These are phyloP conservation scores for Paecilomyces niveus DNA, from an alignment of 2,329 filamentous ascomycete genomes.

Conservation along the genomic window DNA sequence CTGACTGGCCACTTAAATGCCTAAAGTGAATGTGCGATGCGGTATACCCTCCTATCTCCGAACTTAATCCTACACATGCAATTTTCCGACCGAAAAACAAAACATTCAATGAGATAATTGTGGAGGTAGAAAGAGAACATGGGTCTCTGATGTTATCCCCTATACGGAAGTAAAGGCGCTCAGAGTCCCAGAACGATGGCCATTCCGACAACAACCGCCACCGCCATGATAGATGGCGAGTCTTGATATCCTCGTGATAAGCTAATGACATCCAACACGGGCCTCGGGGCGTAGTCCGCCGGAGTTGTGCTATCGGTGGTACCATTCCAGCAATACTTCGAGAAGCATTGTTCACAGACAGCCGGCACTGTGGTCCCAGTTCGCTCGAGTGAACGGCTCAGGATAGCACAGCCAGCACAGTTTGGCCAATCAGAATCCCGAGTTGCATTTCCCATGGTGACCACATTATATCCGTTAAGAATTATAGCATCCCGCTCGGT, in stretches of 20 bases:
- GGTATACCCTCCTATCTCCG: no score
- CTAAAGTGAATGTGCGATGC: no score
- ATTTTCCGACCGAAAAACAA: no score
- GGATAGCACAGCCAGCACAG: slow-evolving; percentile 82
- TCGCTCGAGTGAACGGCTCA: slow-evolving; percentile 66
- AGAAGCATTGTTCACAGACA: slow-evolving; percentile 70
- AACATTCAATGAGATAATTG: no score
- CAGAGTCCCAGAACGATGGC: no score
- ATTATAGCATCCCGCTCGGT: slow-evolving; percentile 71
- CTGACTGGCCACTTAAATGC: no score
- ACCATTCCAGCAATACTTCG: slow-evolving; percentile 90
- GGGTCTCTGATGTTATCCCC: no score
- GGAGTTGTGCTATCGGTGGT: slow-evolving; percentile 41
- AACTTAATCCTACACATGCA: no score
- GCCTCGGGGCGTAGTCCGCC: slow-evolving; percentile 35
- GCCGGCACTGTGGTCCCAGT: slow-evolving; percentile 62
- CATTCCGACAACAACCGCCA: no score
- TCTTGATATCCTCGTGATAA: not conserved
- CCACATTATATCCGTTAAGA: slow-evolving; percentile 76
- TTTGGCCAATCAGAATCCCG: slow-evolving; percentile 66
- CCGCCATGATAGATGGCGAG: no score
- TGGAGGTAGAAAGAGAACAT: no score
- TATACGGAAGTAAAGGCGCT: no score
- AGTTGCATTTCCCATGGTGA: slow-evolving; percentile 75
- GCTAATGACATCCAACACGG: not conserved